Base-by-base conservation (phyloP, 2,329 filamentous ascomycete species). In the Blumeriella jaapii region DNA sequence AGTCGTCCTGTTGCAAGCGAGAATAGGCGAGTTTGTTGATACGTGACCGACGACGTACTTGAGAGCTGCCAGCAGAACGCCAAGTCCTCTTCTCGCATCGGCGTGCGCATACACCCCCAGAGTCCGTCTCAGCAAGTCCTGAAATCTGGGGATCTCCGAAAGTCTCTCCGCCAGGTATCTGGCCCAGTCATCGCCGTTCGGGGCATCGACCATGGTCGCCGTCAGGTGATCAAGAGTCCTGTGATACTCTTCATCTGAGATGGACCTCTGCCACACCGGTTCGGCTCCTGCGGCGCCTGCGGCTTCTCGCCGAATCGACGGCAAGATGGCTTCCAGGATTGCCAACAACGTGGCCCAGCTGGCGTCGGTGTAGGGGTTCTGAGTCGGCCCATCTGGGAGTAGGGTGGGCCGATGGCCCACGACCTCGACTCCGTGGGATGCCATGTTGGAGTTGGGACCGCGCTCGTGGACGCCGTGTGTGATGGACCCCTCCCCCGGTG, bases 241-340 rank as follows among this genome's bases (percentile, higher is more conserved):
- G 4, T 67, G 59, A 44, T 73, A 71, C 31, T 69, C 62, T 12
- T 55, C 55, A 34, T 71, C 62, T 0, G 67, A 53, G 22, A 40
- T 33, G 11, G 26, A 15, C 9, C 16, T 29, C n/a, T 28, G 56
- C 38, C 56, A 16, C 10, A 20, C 15, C 31, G 20, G 11, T 16
- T 34, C 17, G 17, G 13, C 38, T 29, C 4, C 36, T 23, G 2
- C 12, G 17, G 2, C 41, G 7, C 22, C 7, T n/a, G n/a, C n/a
- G n/a, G n/a, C 24, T 7, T 61, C 57, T 13, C 62, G 53, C n/a
- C 61, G 62, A 42, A 83, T 63, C n/a, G 74, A 67, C 2, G 78
- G 75, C 16, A 83, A 57, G 15, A 72, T 55, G 9, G 67, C 68
- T 44, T 77, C 71, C 26, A 75, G 54, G 5, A 78, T 57, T 3